These are phyloP conservation scores for Moesziomyces globuligerus DNA, from an alignment of 1,284 basidiomycete genomes.

Conservation along the genomic window DNA sequence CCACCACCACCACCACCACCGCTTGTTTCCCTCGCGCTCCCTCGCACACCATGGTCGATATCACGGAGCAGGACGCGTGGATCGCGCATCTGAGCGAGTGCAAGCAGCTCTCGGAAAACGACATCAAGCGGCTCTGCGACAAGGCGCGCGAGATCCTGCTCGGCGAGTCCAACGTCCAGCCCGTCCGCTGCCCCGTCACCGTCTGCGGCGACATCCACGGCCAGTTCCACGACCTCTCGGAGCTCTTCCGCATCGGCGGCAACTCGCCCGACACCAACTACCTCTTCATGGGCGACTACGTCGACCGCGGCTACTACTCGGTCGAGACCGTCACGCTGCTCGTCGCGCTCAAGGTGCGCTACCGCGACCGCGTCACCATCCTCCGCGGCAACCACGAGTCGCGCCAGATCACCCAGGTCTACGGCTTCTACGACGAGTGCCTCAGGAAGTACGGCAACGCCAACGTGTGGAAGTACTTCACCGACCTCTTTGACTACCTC, in stretches of 20 bases:
- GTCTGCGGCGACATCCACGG: conserved; percentile 86
- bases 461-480: conserved; percentile 99
- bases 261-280: conserved; percentile 99
- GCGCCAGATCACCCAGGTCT: conserved; percentile 99
- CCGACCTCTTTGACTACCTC: conserved; percentile 97
- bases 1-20: no score
- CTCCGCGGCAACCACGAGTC: conserved; percentile 98
- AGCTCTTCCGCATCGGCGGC: conserved; percentile 98
- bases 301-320: conserved; percentile 98
- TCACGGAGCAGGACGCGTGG: conserved; percentile 73
- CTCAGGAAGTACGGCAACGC: conserved; percentile 99
- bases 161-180: conserved; percentile 75
- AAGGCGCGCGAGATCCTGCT: conserved; percentile 98
- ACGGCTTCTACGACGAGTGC: conserved; percentile 99
- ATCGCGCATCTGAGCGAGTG: conserved; percentile 96
- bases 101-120: conserved; percentile 94
- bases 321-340: conserved; percentile 99
- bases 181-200: conserved; percentile 82
- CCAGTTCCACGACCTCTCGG: conserved; percentile 95
- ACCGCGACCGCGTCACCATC: conserved; percentile 98
- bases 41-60: conserved; percentile 58
- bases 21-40: background rate
- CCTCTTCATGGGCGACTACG: conserved; percentile 99
- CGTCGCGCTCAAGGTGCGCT: conserved; percentile 95
- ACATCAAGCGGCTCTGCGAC: conserved; percentile 98